Evolutionary conservation across 78 protist genomes (phyloP).

Genomic region (Mantamonas sphyraenae): DNA sequence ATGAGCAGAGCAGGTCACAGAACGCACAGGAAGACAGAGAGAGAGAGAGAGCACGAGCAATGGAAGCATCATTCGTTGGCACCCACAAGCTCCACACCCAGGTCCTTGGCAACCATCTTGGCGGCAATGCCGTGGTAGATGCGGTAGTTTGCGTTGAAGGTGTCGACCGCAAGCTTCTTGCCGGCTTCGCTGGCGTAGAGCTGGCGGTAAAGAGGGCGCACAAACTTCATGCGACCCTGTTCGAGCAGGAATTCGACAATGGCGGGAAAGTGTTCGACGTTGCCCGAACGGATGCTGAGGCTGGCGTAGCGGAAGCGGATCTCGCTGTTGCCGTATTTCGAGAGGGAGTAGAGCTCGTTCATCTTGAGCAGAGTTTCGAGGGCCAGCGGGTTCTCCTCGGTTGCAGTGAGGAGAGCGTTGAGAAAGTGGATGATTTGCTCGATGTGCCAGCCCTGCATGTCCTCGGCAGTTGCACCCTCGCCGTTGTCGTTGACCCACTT

Average conservation of each 20-base stretch:
- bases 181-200: constrained; percentile 2
- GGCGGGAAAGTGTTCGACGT: constrained; percentile 9
- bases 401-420: background rate
- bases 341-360: constrained; percentile 24
- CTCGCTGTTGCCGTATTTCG: constrained; percentile 31
- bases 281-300: constrained; percentile 15
- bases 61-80: background rate
- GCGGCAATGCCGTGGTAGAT: constrained; percentile 51
- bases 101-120: constrained; percentile 69
- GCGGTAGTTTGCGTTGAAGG: constrained; percentile 28
- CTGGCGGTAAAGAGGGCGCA: constrained; percentile 59
- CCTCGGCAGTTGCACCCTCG: background rate
- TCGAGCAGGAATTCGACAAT: background rate
- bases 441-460: background rate
- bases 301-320: constrained; percentile 38
- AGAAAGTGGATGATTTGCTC: background rate
- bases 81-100: constrained; percentile 18
- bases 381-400: background rate
- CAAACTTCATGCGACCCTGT: constrained; percentile 77
- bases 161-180: constrained; percentile 26
- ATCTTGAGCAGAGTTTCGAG: background rate
- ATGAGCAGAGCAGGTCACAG: background rate
- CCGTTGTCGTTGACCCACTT: background rate
- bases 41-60: background rate
- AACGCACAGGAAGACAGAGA: background rate